Base-by-base conservation (phyloP, 2,329 filamentous ascomycete genomes). In the Fusarium duplospermum region DNA sequence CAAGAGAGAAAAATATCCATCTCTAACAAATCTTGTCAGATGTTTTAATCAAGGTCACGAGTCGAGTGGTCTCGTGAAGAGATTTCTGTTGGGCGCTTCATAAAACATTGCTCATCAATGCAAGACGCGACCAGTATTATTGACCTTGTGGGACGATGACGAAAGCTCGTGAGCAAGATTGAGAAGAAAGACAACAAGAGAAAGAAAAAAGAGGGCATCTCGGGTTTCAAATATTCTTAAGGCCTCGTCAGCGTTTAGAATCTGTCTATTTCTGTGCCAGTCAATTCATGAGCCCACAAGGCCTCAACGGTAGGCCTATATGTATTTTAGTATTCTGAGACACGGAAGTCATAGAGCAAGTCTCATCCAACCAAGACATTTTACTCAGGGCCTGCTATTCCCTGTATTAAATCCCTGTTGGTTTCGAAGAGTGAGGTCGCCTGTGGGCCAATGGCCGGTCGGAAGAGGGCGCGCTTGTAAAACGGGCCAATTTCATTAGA, bases 401-500 rank as follows among this genome's bases (percentile, higher is more conserved):
- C 45, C 52, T 33, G 20, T 14, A 10, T 35, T 22, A 20, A 31
- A 73, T 67, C 69, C 66, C 64, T 75, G 70, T 59, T 64, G 62
- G 66, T 64, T 50, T 38, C 45, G 52, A 29, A 38, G 62, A 20
- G 57, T 57, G 6, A 22, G 61, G 54, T 58, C 67, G 71, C 75
- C 75, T 75, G 77, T 77, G 73, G 75, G 62, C 47, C 47, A 52
- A 52, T 36, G 38, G 29, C n/a, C 38, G 27, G 47, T 64, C 42
- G 50, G 65, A 18, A 27, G 61, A 45, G 56, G 58, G 64, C 75
- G 75, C 75, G 75, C 75, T 77, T 77, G 73, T 65, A 72, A 33
- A 73, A 64, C 52, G 35, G 67, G 64, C 62, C 45, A 71, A 74
- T 72, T 76, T 74, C 69, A 56, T 72, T 73, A 76, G 73, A 74